Evolutionary conservation across 1,284 basidiomycete species (phyloP).

Genomic region (Cutaneotrichosporon sp.): DNA sequence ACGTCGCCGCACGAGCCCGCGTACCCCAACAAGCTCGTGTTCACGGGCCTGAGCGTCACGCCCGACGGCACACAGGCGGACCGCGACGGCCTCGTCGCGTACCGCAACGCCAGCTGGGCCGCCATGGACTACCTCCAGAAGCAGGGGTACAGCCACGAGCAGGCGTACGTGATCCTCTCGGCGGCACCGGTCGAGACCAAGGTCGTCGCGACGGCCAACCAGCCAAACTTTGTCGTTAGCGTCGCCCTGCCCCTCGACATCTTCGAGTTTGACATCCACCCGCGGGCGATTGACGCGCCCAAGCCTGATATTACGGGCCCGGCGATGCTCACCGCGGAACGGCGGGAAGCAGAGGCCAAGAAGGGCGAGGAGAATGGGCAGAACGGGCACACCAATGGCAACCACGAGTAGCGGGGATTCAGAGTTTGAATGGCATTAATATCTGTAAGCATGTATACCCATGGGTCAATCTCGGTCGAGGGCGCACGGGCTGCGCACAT

Average conservation of each 20-base stretch:
- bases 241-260: slow-evolving; percentile 34
- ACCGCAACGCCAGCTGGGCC: slow-evolving; percentile 75
- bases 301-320: slow-evolving; percentile 5
- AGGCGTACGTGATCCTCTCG: slow-evolving; percentile 71
- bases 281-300: slow-evolving; percentile 7
- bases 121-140: slow-evolving; percentile 67
- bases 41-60: slow-evolving; percentile 29
- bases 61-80: slow-evolving; percentile 29
- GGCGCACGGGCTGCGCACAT: too few relatives aligned
- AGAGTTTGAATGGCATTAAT: background rate
- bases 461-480: too few relatives aligned
- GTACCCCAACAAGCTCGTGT: slow-evolving; percentile 32
- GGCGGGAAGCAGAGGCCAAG: background rate
- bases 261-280: slow-evolving; percentile 37
- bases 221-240: slow-evolving; percentile 34
- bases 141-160: slow-evolving; percentile 57
- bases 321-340: slow-evolving; percentile 3
- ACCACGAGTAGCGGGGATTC: background rate
- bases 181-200: slow-evolving; percentile 68
- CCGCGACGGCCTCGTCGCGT: slow-evolving; percentile 52
- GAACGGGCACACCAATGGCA: background rate
- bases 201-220: slow-evolving; percentile 36
- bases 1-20: slow-evolving; percentile 27
- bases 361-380: background rate
- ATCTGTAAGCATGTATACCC: background rate